Evolutionary conservation across 129 eudicot genomes (phyloP), one percentile per base, ranked within the genome.

Genomic region (Tanacetum coccineum): DNA sequence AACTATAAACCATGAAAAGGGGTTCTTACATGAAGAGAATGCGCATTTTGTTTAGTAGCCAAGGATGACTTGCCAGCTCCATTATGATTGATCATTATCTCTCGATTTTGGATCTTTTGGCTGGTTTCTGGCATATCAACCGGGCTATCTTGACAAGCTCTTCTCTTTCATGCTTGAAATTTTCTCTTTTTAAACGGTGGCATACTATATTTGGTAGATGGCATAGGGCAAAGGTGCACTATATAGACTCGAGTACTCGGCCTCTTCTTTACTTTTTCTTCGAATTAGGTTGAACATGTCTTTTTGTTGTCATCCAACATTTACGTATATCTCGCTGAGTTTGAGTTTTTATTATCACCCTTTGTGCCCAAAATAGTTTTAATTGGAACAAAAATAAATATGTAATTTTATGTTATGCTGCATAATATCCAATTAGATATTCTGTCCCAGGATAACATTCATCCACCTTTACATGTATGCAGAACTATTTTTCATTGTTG

Each of bases 1-100:
- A 3, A 68, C 6, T 13, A 53, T 51, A 19, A 52, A 18, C 22
- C 59, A 66, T 48, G 36, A n/a, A 45, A 61, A 36, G 52, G 71
- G 47, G 74, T 21, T 59, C 77, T 71, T 50, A 57, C 62, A 49
- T 66, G 74, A 72, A 59, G 78, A 51, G 71, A 18, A 72, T 57
- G 74, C 66, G 70, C 13, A 49, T 66, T 32, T 54, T 64, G 76
- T 70, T 74, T 74, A 47, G 77, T 74, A 70, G 80, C 83, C 80
- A 79, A 74, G 80, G 69, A 79, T 78, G 81, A 78, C 78, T 78
- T 71, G 77, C 74, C 74, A 70, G 47, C 48, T 70, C 57, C 74
- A 70, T 58, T 58, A 45, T 14, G 49, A 58, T 18, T 57, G 74
- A 46, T 59, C 10, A 18, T 46, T 75, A 22, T 67, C 19, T 70